Evolutionary conservation across 2,329 filamentous ascomycete species (phyloP).

Genomic region (Fusarium buxicola): DNA sequence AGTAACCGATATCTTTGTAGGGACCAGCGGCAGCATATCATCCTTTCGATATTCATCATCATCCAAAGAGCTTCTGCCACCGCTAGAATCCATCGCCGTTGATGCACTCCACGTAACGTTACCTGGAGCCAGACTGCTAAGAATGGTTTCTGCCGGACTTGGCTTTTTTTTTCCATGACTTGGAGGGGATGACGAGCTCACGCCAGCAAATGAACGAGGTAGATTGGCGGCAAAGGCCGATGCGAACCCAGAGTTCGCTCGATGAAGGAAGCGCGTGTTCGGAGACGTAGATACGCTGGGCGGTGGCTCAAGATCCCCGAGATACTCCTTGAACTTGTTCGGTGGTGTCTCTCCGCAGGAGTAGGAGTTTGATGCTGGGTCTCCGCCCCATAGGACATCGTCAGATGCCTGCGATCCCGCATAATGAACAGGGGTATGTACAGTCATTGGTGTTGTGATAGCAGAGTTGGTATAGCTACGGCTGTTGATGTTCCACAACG

Average conservation of each 20-base stretch:
- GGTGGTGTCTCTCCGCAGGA: constrained; percentile 73
- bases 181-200: constrained; percentile 58
- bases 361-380: constrained; percentile 67
- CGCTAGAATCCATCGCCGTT: constrained; percentile 59
- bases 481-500: constrained; percentile 63
- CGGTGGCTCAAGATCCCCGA: constrained; percentile 59
- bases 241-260: constrained; percentile 66
- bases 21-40: constrained; percentile 60
- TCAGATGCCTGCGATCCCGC: constrained; percentile 69
- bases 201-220: constrained; percentile 57
- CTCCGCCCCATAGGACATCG: constrained; percentile 63
- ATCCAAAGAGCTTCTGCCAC: constrained; percentile 63
- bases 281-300: constrained; percentile 71
- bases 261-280: constrained; percentile 64
- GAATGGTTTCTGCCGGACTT: constrained; percentile 71
- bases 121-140: constrained; percentile 63
- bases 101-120: constrained; percentile 65
- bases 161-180: constrained; percentile 63
- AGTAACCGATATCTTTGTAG: constrained; percentile 63
- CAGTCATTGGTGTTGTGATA: constrained; percentile 67
- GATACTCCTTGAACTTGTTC: constrained; percentile 59
- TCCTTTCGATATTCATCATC: constrained; percentile 65
- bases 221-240: constrained; percentile 68
- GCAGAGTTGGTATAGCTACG: constrained; percentile 66
- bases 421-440: constrained; percentile 66